These are phyloP conservation scores for Cinnamomum chago DNA, from an alignment of 164 flowering plant species.

Conservation along the genomic window DNA sequence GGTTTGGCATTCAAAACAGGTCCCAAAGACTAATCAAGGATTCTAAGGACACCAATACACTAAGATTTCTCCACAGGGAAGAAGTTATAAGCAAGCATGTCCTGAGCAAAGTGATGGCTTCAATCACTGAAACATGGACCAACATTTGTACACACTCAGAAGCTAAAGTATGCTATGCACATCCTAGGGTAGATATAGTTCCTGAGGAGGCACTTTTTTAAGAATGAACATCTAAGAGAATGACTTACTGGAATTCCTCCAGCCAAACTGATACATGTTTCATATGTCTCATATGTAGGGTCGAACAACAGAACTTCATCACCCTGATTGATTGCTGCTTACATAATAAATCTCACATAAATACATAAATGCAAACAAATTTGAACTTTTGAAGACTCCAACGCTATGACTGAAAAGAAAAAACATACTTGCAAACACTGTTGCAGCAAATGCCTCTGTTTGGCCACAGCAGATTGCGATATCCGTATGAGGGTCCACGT, in stretches of 20 bases:
- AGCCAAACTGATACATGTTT: slow-evolving; percentile 56
- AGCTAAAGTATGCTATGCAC: no score
- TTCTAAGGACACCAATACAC: no score
- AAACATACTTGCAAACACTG: slow-evolving; percentile 61
- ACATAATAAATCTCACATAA: not conserved
- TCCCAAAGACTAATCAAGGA: no score
- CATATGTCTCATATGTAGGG: slow-evolving; percentile 74
- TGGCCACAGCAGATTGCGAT: slow-evolving; percentile 81
- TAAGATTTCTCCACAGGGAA: not conserved
- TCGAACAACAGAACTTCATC: slow-evolving; percentile 84
- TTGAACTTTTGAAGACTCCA: not conserved
- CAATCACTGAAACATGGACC: not conserved
- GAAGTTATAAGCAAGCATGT: not conserved
- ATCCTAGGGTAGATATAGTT: not conserved
- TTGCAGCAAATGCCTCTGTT: slow-evolving; percentile 81
- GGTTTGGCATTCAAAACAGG: not conserved
- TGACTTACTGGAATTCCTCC: slow-evolving; percentile 83
- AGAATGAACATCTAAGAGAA: not conserved
- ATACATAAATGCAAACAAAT: no score
- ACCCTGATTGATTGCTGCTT: slow-evolving; percentile 56
- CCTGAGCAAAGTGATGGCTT: not conserved
- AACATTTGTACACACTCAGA: not conserved
- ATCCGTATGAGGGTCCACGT: slow-evolving; percentile 58
- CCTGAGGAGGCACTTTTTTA: not conserved
- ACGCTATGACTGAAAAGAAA: no score